phyloP scores from a whole-genome alignment of 768 basidiomycete species.

The Clathrus columnatus region DNA sequence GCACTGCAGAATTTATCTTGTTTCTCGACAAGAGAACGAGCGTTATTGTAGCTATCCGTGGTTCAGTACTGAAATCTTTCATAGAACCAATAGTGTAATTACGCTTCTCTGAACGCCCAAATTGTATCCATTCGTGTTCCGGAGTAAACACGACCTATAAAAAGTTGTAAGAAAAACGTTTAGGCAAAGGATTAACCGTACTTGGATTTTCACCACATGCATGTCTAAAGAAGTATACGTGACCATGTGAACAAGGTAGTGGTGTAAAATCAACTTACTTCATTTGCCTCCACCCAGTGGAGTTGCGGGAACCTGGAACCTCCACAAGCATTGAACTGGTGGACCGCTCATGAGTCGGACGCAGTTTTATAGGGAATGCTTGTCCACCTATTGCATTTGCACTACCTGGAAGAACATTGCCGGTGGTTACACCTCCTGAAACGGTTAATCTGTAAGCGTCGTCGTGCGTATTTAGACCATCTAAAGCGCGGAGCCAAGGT shows the following conservation, averaged over 20 bases:
- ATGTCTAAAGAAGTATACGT: conserved; percentile 15
- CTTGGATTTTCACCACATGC: conserved; percentile 24
- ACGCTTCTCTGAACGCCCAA: conserved; percentile 64
- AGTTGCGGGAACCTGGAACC: conserved; percentile 42
- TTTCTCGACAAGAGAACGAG: conserved; percentile 50
- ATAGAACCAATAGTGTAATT: conserved; percentile 14
- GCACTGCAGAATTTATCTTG: conserved; percentile 63
- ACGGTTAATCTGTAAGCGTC: conserved; percentile 60
- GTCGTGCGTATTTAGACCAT: conserved; percentile 78
- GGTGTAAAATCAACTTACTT: conserved; percentile 37
- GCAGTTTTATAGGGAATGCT: conserved; percentile 71
- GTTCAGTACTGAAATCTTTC: conserved; percentile 9
- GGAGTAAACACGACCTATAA: conserved; percentile 23
- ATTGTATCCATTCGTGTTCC: conserved; percentile 53
- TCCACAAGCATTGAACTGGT: conserved; percentile 71
- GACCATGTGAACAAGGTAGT: neutral
- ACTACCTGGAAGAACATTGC: conserved; percentile 69
- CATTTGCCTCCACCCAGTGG: conserved; percentile 68
- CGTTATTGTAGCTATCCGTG: conserved; percentile 46
- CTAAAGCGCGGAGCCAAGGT: conserved; percentile 50
- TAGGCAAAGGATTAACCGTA: conserved; percentile 1
- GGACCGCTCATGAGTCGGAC: conserved; percentile 60
- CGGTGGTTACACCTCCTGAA: conserved; percentile 72
- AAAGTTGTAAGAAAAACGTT: conserved; percentile 46
- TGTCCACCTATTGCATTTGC: conserved; percentile 67